phyloP scores from a whole-genome alignment of 192 early-diverging fungal species.

The Gigaspora rosea region DNA sequence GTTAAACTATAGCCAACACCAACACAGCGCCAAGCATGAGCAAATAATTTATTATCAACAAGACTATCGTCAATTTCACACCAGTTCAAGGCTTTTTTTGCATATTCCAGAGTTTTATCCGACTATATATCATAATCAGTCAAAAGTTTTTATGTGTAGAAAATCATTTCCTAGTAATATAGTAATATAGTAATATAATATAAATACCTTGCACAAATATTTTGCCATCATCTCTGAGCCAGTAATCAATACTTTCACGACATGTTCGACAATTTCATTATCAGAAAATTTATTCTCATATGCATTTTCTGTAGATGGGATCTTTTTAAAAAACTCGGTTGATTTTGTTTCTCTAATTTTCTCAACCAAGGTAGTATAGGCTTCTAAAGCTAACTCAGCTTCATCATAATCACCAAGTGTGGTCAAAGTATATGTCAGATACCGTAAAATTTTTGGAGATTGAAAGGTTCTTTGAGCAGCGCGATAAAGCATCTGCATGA shows the following conservation, averaged over 20 bases:
- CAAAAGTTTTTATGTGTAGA: background rate
- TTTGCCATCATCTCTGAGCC: slow-evolving; percentile 22
- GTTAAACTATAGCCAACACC: slow-evolving; percentile 44
- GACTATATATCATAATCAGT: slow-evolving; percentile 2
- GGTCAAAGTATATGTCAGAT: slow-evolving; percentile 59
- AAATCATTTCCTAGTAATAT: background rate
- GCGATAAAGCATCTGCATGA: slow-evolving; percentile 58
- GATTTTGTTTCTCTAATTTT: slow-evolving; percentile 15
- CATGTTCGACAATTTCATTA: slow-evolving; percentile 2
- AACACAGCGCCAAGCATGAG: slow-evolving; percentile 35
- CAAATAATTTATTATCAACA: slow-evolving; percentile 24
- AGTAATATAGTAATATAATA: background rate
- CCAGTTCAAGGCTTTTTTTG: slow-evolving; percentile 17
- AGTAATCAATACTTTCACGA: background rate
- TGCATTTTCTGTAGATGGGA: background rate
- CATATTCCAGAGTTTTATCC: slow-evolving; percentile 2
- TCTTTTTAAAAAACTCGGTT: slow-evolving; percentile 16
- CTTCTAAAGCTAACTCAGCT: slow-evolving; percentile 65
- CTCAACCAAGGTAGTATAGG: slow-evolving; percentile 62
- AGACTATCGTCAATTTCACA: background rate
- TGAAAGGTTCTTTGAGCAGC: slow-evolving; percentile 68
- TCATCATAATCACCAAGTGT: slow-evolving; percentile 73
- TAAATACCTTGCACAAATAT: slow-evolving; percentile 23
- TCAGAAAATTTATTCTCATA: background rate
- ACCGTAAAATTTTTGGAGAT: slow-evolving; percentile 67